Conservation (phyloP, 495 filamentous ascomycete species). For the Penicillium tannophilum region DNA sequence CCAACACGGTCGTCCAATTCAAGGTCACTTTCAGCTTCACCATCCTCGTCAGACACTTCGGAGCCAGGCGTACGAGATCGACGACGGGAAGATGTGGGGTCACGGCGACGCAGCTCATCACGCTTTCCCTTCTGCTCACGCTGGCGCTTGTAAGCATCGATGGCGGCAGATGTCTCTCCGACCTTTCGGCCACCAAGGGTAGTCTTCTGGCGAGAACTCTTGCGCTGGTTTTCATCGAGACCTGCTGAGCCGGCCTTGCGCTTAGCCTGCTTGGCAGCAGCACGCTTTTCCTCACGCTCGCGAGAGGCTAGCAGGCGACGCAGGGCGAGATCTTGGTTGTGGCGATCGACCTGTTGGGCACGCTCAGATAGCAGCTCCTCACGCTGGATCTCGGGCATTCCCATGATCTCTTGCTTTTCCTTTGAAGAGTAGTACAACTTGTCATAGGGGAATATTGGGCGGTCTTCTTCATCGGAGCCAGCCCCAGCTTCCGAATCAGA, state of each 20-base stretch:
- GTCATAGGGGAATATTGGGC: conserved; percentile 80
- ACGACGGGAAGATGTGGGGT: conserved; percentile 54
- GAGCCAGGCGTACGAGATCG: conserved; percentile 53
- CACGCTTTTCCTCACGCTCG: conserved; percentile 59
- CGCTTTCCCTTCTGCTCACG: conserved; percentile 75
- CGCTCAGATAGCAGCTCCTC: conserved; percentile 89
- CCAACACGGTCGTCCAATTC: conserved; percentile 65
- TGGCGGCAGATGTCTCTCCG: conserved; percentile 72
- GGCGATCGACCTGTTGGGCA: conserved; percentile 74
- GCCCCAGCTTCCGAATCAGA: conserved; percentile 59
- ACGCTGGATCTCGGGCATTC: conserved; percentile 84
- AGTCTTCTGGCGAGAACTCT: conserved; percentile 81
- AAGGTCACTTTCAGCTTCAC: conserved; percentile 77
- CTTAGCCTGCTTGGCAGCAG: conserved; percentile 67
- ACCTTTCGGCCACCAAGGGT: conserved; percentile 76
- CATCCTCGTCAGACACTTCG: conserved; percentile 61
- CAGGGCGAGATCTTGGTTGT: conserved; percentile 81
- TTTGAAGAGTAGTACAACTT: conserved; percentile 77
- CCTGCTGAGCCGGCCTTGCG: conserved; percentile 77
- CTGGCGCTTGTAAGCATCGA: conserved; percentile 81
- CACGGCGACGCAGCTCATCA: conserved; percentile 71
- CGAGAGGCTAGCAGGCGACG: conserved; percentile 73
- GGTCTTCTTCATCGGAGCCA: conserved; percentile 53
- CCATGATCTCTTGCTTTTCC: conserved; percentile 82
- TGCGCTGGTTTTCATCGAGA: conserved; percentile 70